Conservation (phyloP, 2,329 filamentous ascomycete genomes). For the Neophaeococcomyces aloes region DNA sequence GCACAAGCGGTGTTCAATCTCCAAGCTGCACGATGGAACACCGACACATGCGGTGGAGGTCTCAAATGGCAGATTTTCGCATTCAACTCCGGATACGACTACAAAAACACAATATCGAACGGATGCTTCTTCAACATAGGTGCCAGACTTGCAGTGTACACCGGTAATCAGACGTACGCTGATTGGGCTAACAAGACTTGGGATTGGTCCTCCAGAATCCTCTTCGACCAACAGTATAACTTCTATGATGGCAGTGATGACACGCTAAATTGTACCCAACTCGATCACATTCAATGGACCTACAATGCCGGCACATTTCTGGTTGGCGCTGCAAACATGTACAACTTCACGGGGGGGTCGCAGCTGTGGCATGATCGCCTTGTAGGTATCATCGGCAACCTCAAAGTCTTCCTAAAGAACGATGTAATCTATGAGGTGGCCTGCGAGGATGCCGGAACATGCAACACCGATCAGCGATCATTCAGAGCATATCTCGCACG, state of each 20-base stretch:
- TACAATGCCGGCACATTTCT: slow-evolving; percentile 49
- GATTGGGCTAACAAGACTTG: slow-evolving; percentile 61
- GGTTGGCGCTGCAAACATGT: slow-evolving; percentile 47
- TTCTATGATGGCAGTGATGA: slow-evolving; percentile 48
- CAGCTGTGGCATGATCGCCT: slow-evolving; percentile 44
- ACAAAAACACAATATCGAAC: slow-evolving; percentile 50
- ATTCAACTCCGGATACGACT: slow-evolving; percentile 58
- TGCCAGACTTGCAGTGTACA: slow-evolving; percentile 65
- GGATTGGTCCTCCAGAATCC: slow-evolving; percentile 44
- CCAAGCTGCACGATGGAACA: slow-evolving; percentile 62
- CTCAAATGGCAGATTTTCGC: slow-evolving; percentile 78
- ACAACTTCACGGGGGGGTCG: slow-evolving; percentile 37
- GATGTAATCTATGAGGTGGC: slow-evolving; percentile 50
- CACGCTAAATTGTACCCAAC: slow-evolving; percentile 39
- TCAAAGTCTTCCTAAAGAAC: slow-evolving; percentile 42
- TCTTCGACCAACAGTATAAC: slow-evolving; percentile 41
- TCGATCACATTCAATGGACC: slow-evolving; percentile 46
- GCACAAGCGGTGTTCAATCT: slow-evolving; percentile 72
- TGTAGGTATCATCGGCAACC: slow-evolving; percentile 44
- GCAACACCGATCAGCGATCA: slow-evolving; percentile 53
- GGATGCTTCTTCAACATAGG: slow-evolving; percentile 49
- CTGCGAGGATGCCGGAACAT: slow-evolving; percentile 46
- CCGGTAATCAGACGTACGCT: slow-evolving; percentile 65
- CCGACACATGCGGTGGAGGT: slow-evolving; percentile 56
- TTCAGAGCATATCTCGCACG: slow-evolving; percentile 58